These are phyloP conservation scores for Lodderomyces jiufengensis DNA, from an alignment of 1,139 yeast genomes.

Conservation along the genomic window DNA sequence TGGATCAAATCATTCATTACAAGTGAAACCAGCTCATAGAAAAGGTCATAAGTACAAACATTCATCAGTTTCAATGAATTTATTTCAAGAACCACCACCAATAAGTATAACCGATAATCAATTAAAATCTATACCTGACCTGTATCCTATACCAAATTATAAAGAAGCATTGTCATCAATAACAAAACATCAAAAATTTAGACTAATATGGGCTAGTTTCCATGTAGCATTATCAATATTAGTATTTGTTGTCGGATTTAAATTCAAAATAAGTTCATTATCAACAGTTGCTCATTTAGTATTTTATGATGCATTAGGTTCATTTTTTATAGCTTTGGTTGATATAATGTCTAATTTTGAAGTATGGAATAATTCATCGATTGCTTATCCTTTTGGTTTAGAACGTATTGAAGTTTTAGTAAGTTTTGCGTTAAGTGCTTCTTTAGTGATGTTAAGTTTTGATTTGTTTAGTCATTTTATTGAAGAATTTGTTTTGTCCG, in stretches of 20 bases:
- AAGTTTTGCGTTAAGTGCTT: constrained; percentile 83
- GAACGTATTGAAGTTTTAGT: constrained; percentile 84
- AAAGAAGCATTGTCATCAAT: constrained; percentile 59
- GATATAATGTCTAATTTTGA: constrained; percentile 85
- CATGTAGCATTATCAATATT: constrained; percentile 56
- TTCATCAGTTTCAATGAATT: constrained; percentile 94
- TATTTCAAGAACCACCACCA: constrained; percentile 88
- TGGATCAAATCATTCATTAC: constrained; percentile 26
- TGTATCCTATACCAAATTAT: constrained; percentile 74
- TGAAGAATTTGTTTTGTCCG: constrained; percentile 63
- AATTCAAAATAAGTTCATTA: constrained; percentile 55
- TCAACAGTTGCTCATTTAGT: constrained; percentile 83
- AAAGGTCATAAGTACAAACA: constrained; percentile 95
- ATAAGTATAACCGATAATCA: constrained; percentile 47
- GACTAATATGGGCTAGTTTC: constrained; percentile 61
- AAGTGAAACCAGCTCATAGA: constrained; percentile 65
- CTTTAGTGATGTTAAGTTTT: constrained; percentile 85
- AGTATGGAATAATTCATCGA: constrained; percentile 83
- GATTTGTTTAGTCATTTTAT: constrained; percentile 81
- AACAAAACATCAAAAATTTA: constrained; percentile 49
- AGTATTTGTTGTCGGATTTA: constrained; percentile 61
- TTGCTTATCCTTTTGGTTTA: constrained; percentile 86
- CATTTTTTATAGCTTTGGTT: constrained; percentile 65
- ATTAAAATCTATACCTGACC: constrained; percentile 69
- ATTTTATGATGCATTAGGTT: constrained; percentile 83